Percentiles rank a stretch among this genome's conserved stretches.
Conservation (phyloP, 2,329 filamentous ascomycete genomes). For the Colletotrichum tanaceti region DNA sequence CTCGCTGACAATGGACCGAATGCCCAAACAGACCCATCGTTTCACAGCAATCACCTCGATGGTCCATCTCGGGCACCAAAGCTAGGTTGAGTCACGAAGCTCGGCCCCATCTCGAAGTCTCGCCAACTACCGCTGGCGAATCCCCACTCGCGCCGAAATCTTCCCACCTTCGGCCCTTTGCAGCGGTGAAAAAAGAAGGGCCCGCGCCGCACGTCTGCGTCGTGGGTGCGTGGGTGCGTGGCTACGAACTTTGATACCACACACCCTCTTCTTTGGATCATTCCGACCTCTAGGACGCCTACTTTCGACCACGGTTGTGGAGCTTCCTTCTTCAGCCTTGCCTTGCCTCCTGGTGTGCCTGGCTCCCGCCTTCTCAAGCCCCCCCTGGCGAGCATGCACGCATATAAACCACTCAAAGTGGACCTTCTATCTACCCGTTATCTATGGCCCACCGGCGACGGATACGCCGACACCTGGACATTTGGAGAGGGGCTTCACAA, state of each 20-base stretch:
- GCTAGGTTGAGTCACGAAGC: slow-evolving; percentile 31
- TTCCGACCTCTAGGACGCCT: slow-evolving; percentile 22
- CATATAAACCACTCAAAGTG: slow-evolving; percentile 37
- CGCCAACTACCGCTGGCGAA: slow-evolving; percentile 34
- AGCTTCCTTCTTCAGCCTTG: slow-evolving; percentile 31
- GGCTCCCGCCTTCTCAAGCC: slow-evolving; percentile 21
- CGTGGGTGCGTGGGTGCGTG: no score
- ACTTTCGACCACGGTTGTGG: slow-evolving; percentile 26
- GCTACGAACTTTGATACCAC: slow-evolving; percentile 31
- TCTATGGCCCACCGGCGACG: slow-evolving; percentile 8
- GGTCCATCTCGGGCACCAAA: slow-evolving; percentile 38
- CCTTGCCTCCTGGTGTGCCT: no score
- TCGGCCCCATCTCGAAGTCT: slow-evolving; percentile 33
- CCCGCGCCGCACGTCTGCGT: slow-evolving; percentile 13
- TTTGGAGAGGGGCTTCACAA: slow-evolving; percentile 13
- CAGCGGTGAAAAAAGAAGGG: slow-evolving; percentile 29
- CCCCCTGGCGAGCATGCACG: slow-evolving; percentile 5
- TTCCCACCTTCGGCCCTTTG: slow-evolving; percentile 40
- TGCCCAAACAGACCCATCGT: slow-evolving; percentile 28
- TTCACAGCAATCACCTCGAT: slow-evolving; percentile 22
- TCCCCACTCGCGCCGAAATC: slow-evolving; percentile 30
- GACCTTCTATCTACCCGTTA: slow-evolving; percentile 30
- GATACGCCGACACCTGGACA: slow-evolving; percentile 10
- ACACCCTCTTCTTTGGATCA: slow-evolving; percentile 2
- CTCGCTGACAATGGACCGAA: slow-evolving; percentile 21